Conservation (phyloP, 768 basidiomycete species). For the Strobilomyces echinocephalus region DNA sequence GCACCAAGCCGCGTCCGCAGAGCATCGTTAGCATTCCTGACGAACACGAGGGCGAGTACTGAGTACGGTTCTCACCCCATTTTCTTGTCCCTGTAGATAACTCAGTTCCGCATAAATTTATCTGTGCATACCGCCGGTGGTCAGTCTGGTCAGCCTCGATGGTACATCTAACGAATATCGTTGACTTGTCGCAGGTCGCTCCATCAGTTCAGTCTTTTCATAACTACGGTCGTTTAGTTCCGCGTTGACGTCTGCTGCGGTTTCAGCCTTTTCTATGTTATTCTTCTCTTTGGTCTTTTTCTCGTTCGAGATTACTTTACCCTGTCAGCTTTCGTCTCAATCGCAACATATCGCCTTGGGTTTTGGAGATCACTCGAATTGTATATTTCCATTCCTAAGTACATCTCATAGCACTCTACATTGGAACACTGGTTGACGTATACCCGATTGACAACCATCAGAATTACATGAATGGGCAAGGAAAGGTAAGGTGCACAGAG, state of each 20-base stretch:
- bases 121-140: constrained; percentile 24
- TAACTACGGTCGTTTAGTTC: constrained; percentile 32
- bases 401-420: constrained; percentile 12
- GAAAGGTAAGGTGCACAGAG: neutral
- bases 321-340: neutral
- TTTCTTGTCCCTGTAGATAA: constrained; percentile 22
- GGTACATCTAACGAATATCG: neutral
- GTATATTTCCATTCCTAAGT: constrained; percentile 3
- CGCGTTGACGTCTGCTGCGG: constrained; percentile 21
- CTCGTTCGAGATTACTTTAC: constrained; percentile 10
- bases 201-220: constrained; percentile 23
- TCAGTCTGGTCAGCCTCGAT: neutral
- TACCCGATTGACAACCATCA: constrained; percentile 7
- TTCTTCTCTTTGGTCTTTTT: constrained; percentile 14
- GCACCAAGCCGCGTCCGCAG: constrained; percentile 35
- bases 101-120: constrained; percentile 16
- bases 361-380: constrained; percentile 7
- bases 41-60: constrained; percentile 52
- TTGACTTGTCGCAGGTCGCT: neutral
- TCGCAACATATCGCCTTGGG: constrained; percentile 2
- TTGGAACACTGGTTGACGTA: constrained; percentile 14
- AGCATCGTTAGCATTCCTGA: constrained; percentile 50
- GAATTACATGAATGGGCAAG: neutral
- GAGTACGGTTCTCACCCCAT: constrained; percentile 13
- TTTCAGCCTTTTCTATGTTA: constrained; percentile 14